These are phyloP conservation scores for Phytophthora vignae DNA, from an alignment of 352 stramenopile genomes.

Conservation along the genomic window DNA sequence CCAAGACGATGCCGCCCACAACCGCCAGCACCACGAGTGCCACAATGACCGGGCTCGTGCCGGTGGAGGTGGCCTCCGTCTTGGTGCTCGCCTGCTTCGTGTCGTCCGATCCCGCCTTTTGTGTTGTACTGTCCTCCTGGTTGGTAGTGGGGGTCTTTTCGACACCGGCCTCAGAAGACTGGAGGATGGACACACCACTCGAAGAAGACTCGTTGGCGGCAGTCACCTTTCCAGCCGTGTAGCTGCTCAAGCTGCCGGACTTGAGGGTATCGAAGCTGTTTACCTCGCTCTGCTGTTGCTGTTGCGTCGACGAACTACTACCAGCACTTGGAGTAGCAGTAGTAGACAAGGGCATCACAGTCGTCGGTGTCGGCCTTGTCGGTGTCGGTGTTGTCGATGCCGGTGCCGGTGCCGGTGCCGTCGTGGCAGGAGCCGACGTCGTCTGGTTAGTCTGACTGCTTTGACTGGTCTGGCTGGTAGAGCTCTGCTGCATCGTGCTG, in stretches of 20 bases:
- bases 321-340: constrained; percentile 8
- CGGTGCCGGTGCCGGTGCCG: too few relatives aligned
- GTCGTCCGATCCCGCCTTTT: constrained; percentile 18
- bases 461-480: constrained; percentile 27
- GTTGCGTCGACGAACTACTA: constrained; percentile 11
- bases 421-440: not conserved
- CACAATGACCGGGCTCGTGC: constrained; percentile 41
- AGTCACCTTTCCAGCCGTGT: not conserved
- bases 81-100: constrained; percentile 40
- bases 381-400: constrained; percentile 2
- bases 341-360: not conserved
- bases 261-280: not conserved
- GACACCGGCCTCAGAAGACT: not conserved
- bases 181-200: not conserved
- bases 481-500: constrained; percentile 18
- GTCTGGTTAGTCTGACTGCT: not conserved
- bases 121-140: not conserved
- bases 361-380: constrained; percentile 15
- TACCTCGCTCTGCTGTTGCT: not conserved
- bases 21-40: constrained; percentile 28
- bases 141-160: constrained; percentile 2
- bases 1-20: constrained; percentile 34
- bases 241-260: not conserved
- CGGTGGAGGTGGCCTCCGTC: not conserved
- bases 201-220: constrained; percentile 11